Evolutionary conservation across 768 basidiomycete species (phyloP), one percentile per base, ranked within the genome.

Genomic region (Lactifluus rugatus): DNA sequence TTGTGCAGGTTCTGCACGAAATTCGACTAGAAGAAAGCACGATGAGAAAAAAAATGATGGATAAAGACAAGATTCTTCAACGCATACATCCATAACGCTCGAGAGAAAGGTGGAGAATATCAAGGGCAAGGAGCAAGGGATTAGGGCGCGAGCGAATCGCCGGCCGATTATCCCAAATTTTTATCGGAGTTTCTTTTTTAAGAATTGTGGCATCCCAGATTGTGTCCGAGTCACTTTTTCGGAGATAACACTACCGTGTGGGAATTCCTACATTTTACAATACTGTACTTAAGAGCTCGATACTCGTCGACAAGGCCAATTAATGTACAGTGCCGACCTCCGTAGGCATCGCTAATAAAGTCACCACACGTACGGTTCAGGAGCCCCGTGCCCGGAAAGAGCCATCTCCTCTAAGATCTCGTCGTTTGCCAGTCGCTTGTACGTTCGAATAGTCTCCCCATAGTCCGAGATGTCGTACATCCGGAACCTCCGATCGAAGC

Each of bases 401-500:
- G 81, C 67, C 73, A 86, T 77, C 60, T 79, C 76, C 63, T 89
- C 84, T 45, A 88, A 51, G 14, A 89, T 73, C 54, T 80, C 81
- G 54, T 84, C 83, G 57, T 84, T 75, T 67, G 89, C 88, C 4
- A 81, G 84, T 39, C 83, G 81, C 71, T 96, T 96, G 70, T 89
- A 83, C 37, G 95, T 95, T 68, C 78, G 75, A 68, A 98, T 90
- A 6, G 82, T 93, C 77, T 98, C 95, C 46, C 95, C 95, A 65
- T 80, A 97, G 61, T 92, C 83, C 17, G 85, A 87, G 52, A 98
- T 78, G 25, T 92, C 83, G 70, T 86, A 98, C 46, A 97, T 75
- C 8, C 95, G 78, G 78, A 95, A 93, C 42, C 95, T 80, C 17
- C 94, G 82, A 70, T 96, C 90, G 68, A 97, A 96, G 14, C 87